A percentile compares a stretch with the other conserved stretches of the same genome.
Conservation (phyloP, 345 rosid species). For the Hirschfeldia incana region DNA sequence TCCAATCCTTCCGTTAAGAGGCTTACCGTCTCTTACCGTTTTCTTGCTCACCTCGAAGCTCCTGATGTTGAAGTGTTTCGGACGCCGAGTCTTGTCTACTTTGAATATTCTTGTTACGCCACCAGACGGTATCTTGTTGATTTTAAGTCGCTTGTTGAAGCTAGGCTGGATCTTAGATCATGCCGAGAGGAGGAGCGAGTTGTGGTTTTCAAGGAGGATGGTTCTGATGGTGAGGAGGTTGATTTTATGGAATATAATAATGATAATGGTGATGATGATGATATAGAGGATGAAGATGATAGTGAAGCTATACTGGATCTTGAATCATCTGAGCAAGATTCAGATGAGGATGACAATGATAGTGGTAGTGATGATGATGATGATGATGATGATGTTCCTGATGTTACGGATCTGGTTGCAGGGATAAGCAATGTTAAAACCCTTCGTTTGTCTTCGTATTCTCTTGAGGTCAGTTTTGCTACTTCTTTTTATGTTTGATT, state of each 20-base stretch:
- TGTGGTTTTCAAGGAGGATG: not conserved
- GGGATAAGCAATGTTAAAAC: slow-evolving; percentile 14
- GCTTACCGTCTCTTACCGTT: too few relatives aligned
- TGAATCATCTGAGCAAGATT: too few relatives aligned
- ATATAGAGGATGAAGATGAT: too few relatives aligned
- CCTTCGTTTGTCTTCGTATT: slow-evolving; percentile 20
- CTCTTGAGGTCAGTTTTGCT: slow-evolving; percentile 24
- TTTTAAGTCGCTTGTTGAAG: slow-evolving; percentile 9
- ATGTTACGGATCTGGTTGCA: slow-evolving; percentile 1
- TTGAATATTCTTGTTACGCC: slow-evolving; percentile 2
- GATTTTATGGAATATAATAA: not conserved
- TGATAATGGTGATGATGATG: not conserved
- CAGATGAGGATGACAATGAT: not conserved
- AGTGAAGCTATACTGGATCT: too few relatives aligned
- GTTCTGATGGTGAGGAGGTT: not conserved
- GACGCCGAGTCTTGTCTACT: slow-evolving; percentile 15
- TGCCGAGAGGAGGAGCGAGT: not conserved
- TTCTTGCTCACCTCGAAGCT: too few relatives aligned
- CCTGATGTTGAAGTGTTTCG: not conserved
- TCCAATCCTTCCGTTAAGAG: too few relatives aligned
- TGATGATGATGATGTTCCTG: not conserved
- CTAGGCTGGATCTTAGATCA: slow-evolving; percentile 9
- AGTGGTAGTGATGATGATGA: not conserved
- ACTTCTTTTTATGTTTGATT: not conserved
- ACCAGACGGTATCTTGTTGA: not conserved